Evolutionary conservation across 140 eudicot genomes (phyloP).

Genomic region (Anethum foeniculum): DNA sequence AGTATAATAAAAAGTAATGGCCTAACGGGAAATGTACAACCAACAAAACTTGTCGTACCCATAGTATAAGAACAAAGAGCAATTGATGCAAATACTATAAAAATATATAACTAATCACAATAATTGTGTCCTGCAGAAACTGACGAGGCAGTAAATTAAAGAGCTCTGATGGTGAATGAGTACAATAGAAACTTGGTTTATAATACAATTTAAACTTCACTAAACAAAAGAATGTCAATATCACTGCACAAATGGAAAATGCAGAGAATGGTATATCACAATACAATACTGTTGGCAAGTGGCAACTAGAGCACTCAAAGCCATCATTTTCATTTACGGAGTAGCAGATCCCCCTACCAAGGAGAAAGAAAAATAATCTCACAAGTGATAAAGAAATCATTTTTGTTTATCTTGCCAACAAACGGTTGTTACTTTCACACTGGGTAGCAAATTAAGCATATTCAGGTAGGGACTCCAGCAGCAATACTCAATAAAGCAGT

Average conservation of each 20-base stretch:
- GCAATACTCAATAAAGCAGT: not conserved
- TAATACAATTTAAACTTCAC: not conserved
- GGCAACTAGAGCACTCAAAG: not conserved
- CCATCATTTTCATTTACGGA: not conserved
- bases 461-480: not conserved
- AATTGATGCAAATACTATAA: not conserved
- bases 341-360: not conserved
- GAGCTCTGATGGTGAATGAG: not conserved
- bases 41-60: not conserved
- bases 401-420: not conserved
- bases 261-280: not conserved
- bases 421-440: not conserved
- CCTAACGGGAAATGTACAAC: not conserved
- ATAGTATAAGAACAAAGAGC: not conserved
- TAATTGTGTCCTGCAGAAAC: not conserved
- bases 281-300: conserved; percentile 3
- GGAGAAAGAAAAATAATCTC: not conserved
- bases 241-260: not conserved
- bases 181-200: not conserved
- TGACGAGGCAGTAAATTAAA: not conserved
- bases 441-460: not conserved
- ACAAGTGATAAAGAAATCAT: not conserved
- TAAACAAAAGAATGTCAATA: not conserved
- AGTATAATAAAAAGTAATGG: not conserved
- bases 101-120: not conserved